Percentiles rank a stretch among this genome's conserved stretches.
These are phyloP conservation scores for Colletotrichum gigasporum DNA, from an alignment of 2,329 filamentous ascomycete genomes.

Conservation along the genomic window DNA sequence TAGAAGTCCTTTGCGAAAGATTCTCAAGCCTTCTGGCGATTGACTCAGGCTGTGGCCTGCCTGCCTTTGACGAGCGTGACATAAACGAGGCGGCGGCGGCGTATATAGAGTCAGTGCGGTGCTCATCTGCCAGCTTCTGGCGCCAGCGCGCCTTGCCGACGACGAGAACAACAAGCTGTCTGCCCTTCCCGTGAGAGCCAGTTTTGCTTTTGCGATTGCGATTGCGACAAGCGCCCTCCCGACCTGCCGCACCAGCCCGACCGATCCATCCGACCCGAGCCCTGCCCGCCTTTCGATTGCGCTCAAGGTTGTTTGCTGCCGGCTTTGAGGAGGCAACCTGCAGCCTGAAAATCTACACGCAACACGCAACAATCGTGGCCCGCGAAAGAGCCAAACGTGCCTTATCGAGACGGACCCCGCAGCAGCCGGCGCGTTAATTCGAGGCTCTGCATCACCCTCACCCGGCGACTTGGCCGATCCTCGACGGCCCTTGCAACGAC, in stretches of 20 bases:
- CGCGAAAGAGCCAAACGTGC: slow-evolving; percentile 9
- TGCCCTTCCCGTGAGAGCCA: background rate
- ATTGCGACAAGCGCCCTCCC: slow-evolving; percentile 6
- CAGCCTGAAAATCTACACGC: slow-evolving; percentile 5
- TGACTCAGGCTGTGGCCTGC: slow-evolving; percentile 18
- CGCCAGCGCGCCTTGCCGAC: slow-evolving; percentile 14
- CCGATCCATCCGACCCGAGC: slow-evolving; percentile 3
- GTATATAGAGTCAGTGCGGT: slow-evolving; percentile 12
- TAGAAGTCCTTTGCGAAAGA: slow-evolving; percentile 27
- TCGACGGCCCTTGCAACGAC: slow-evolving; percentile 3
- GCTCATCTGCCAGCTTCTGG: background rate
- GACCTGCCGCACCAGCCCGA: slow-evolving; percentile 1
- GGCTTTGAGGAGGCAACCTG: slow-evolving; percentile 14
- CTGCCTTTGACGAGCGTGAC: slow-evolving; percentile 26
- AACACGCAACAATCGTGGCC: background rate
- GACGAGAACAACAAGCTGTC: background rate
- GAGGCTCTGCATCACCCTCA: slow-evolving; percentile 10
- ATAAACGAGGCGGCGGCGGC: background rate
- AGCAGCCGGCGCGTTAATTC: background rate
- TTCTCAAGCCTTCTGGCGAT: slow-evolving; percentile 16
- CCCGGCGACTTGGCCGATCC: slow-evolving; percentile 12
- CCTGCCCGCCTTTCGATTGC: background rate
- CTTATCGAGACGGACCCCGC: slow-evolving; percentile 11
- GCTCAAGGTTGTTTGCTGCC: background rate
- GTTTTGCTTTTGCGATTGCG: slow-evolving; percentile 8